Evolutionary conservation across 2,329 filamentous ascomycete species (phyloP).

Genomic region (Xylariaceae sp.): DNA sequence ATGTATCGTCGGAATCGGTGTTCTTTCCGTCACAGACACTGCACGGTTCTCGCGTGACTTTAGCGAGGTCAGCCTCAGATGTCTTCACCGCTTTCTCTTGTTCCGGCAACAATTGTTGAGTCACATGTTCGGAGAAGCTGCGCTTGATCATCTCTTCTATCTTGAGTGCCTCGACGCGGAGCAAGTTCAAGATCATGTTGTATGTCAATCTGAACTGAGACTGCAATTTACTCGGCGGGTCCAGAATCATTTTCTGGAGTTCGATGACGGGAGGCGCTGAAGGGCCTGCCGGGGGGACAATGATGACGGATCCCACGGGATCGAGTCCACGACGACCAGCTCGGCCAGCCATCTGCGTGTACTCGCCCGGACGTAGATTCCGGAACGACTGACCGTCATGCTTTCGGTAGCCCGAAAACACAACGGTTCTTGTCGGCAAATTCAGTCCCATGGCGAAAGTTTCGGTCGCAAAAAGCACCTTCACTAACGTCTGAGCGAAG

Average conservation of each 20-base stretch:
- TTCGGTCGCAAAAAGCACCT: slow-evolving; percentile 94
- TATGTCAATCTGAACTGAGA: slow-evolving; percentile 97
- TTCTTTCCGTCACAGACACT: slow-evolving; percentile 62
- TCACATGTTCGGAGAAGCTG: slow-evolving; percentile 97
- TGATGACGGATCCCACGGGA: slow-evolving; percentile 87
- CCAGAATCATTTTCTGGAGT: slow-evolving; percentile 88
- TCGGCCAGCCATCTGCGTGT: slow-evolving; percentile 97
- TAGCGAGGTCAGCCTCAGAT: slow-evolving; percentile 85
- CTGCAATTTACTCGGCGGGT: slow-evolving; percentile 87
- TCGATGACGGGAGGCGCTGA: slow-evolving; percentile 83
- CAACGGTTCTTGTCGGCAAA: slow-evolving; percentile 88
- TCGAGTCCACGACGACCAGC: slow-evolving; percentile 91
- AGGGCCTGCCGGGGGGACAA: slow-evolving; percentile 74
- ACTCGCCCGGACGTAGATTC: slow-evolving; percentile 88
- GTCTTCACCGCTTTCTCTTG: slow-evolving; percentile 92
- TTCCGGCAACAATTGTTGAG: slow-evolving; percentile 86
- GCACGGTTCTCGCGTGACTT: slow-evolving; percentile 82
- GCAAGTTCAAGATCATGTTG: slow-evolving; percentile 97
- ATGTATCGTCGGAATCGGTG: slow-evolving; percentile 45
- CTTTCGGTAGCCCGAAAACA: slow-evolving; percentile 95
- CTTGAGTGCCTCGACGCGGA: slow-evolving; percentile 92
- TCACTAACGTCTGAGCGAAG: slow-evolving; percentile 91
- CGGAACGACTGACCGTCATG: slow-evolving; percentile 90
- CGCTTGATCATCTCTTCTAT: slow-evolving; percentile 99
- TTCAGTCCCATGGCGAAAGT: slow-evolving; percentile 99